Conservation (phyloP, 2,329 filamentous ascomycete genomes). For the Colletotrichum scovillei region DNA sequence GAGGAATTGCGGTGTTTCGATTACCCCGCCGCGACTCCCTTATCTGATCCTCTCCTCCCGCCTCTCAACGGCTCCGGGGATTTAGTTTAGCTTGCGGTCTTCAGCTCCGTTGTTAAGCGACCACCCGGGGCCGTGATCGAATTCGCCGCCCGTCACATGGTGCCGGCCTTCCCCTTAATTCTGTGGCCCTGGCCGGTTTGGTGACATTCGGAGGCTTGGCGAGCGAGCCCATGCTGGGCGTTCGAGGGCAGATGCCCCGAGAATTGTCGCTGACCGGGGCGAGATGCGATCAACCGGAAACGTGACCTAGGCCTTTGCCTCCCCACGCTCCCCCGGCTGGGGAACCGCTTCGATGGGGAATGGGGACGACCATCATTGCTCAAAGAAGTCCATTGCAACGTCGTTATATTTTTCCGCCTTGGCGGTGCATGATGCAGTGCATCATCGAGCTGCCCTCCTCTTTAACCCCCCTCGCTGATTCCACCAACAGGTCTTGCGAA, state of each 20-base stretch:
- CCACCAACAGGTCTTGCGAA: background rate
- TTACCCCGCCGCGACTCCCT: background rate
- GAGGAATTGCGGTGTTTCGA: background rate
- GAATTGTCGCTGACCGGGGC: background rate
- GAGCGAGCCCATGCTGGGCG: too few relatives aligned
- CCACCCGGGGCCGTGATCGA: background rate
- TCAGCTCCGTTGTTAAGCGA: background rate
- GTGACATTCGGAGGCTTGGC: background rate
- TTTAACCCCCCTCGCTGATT: background rate
- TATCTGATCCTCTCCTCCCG: background rate
- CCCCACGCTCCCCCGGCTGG: background rate
- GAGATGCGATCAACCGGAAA: background rate
- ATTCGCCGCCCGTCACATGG: background rate
- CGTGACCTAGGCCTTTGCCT: background rate
- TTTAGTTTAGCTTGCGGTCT: too few relatives aligned
- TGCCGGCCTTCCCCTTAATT: background rate
- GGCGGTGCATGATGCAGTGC: background rate
- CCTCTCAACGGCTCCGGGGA: background rate
- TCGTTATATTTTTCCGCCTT: constrained; percentile 19
- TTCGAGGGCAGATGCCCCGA: background rate
- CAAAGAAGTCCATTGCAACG: background rate
- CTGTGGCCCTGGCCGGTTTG: background rate
- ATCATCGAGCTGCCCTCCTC: background rate
- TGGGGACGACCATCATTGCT: background rate
- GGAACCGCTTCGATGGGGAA: too few relatives aligned